Evolutionary conservation across 371 early-diverging fungal genomes (phyloP).

Genomic region (Mucor ambiguus): DNA sequence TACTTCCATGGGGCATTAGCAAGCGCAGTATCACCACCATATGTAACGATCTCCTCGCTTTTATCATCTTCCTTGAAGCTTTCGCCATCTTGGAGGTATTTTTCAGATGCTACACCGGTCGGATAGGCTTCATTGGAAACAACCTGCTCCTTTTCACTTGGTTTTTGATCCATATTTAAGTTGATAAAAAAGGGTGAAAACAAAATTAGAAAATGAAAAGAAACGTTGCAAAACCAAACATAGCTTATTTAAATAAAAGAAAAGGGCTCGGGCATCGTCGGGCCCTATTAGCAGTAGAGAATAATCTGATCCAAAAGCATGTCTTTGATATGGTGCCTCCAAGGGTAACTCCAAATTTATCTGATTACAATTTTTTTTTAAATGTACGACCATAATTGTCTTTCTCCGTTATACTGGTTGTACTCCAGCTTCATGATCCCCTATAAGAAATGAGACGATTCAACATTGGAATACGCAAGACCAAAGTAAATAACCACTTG

Average conservation of each 20-base stretch:
- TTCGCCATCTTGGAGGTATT: constrained; percentile 12
- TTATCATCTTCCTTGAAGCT: constrained; percentile 8
- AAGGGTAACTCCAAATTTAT: background rate
- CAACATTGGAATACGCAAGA: background rate
- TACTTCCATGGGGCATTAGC: constrained; percentile 42
- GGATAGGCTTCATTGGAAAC: background rate
- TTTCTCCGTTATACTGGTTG: background rate
- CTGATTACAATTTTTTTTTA: constrained; percentile 1
- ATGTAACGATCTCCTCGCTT: constrained; percentile 5
- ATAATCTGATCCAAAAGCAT: constrained; percentile 15
- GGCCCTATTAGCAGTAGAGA: background rate
- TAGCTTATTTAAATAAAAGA: background rate
- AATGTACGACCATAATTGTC: background rate
- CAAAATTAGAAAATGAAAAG: background rate
- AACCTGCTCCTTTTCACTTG: constrained; percentile 2
- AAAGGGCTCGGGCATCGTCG: background rate
- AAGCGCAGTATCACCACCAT: constrained; percentile 32
- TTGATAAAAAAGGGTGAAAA: background rate
- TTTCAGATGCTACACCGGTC: constrained; percentile 4
- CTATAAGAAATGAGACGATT: background rate
- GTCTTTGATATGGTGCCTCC: background rate
- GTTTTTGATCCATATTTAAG: constrained; percentile 15
- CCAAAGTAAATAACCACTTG: too few species aligned
- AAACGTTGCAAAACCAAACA: background rate
- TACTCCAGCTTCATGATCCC: constrained; percentile 2